Percentiles rank a stretch among this genome's conserved stretches.
Evolutionary conservation across 129 eudicot species (phyloP).

Genomic region (Scalesia atractyloides): DNA sequence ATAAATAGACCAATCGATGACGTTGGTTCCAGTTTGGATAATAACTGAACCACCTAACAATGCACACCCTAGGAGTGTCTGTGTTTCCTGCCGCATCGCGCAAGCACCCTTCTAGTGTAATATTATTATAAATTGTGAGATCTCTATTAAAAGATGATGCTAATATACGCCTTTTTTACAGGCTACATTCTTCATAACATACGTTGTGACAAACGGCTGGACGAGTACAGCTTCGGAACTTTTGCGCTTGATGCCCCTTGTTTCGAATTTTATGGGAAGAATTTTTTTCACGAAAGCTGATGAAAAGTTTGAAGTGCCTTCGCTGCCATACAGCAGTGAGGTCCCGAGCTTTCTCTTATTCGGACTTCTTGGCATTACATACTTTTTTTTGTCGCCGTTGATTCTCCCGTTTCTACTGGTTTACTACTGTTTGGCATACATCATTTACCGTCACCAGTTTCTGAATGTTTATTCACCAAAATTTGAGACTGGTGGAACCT

Average conservation of each 20-base stretch:
- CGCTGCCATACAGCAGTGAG: slow-evolving; percentile 70
- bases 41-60: too few species aligned
- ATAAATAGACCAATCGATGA: too few species aligned
- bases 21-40: too few species aligned
- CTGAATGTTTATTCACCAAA: slow-evolving; percentile 74
- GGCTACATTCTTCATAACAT: slow-evolving; percentile 90
- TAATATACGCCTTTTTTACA: slow-evolving; percentile 30
- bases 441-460: slow-evolving; percentile 81
- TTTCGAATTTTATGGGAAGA: slow-evolving; percentile 45
- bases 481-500: slow-evolving; percentile 82
- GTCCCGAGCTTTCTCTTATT: slow-evolving; percentile 79
- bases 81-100: too few species aligned
- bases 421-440: slow-evolving; percentile 82
- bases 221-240: slow-evolving; percentile 74
- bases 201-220: slow-evolving; percentile 95
- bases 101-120: background rate
- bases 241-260: slow-evolving; percentile 46
- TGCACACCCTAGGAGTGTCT: too few species aligned
- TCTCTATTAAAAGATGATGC: slow-evolving; percentile 13
- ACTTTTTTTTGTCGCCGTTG: slow-evolving; percentile 81
- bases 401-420: slow-evolving; percentile 83
- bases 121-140: slow-evolving; percentile 8
- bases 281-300: slow-evolving; percentile 34
- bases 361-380: slow-evolving; percentile 89
- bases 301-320: slow-evolving; percentile 69